Base-by-base conservation (phyloP, 2,329 filamentous ascomycete species). In the Hymenoscyphus salicellus region DNA sequence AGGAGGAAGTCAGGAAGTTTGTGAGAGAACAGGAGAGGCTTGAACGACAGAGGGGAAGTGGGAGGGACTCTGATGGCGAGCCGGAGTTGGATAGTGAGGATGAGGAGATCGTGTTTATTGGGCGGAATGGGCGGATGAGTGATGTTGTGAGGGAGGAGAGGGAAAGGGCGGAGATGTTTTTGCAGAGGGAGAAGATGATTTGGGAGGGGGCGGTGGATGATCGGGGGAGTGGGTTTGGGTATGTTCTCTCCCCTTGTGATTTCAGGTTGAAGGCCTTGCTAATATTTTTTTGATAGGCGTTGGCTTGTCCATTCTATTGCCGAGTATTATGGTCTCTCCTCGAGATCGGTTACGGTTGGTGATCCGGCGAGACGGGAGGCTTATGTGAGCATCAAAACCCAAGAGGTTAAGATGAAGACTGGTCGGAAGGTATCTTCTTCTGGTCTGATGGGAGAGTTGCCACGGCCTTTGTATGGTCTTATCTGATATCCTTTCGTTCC, bases 221-320 rank as follows among this genome's bases (percentile, higher is more conserved):
- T 72, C 87, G 88, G 66, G 85, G 87, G 7, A 91, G 91, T 59
- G 86, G 89, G 3, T 97, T 97, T 80, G 93, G 66, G 72, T 94
- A 79, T 73, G 88, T 84, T 61, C 46, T 57, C 28, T 38, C 61
- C 30, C 62, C 61, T 14, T 62, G 61, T 57, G 61, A 55, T 66
- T 61, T 66, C 10, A 36, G 69, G 69, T 72, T 26, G 46, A 49
- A 20, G 17, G 8, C 2, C n/a, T 46, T 23, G 14, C n/a, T 60
- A 52, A 4, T 23, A 55, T 38, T 46, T 61, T 16, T 20, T 5
- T 33, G 58, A 58, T 66, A 94, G 91, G 70, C 90, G 94, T 68
- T 98, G 93, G 91, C 85, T 98, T 62, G 92, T 96, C 1, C 93
- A 98, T 77, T 90, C 91, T 64, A 93, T 98, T 68, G 94, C 92